Conservation (phyloP, 2,329 filamentous ascomycete species). For the Alternaria brassicicola region DNA sequence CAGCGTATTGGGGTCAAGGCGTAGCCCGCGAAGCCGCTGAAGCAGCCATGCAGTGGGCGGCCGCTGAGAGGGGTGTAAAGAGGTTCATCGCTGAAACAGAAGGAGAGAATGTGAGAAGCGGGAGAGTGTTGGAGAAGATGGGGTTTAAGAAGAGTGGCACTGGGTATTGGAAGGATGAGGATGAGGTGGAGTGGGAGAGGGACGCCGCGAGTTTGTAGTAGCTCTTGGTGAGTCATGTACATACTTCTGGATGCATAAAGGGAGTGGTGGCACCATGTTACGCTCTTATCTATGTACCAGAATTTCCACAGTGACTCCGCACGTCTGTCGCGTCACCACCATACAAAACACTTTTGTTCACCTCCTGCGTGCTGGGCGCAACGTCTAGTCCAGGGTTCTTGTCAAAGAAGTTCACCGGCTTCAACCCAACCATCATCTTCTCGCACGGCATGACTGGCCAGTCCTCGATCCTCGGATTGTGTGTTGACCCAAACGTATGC, state of each 20-base stretch:
- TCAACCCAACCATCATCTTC: slow-evolving; percentile 29
- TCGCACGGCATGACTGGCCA: slow-evolving; percentile 43
- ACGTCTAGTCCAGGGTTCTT: slow-evolving; percentile 36
- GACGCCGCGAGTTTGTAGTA: background rate
- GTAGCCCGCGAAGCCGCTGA: slow-evolving; percentile 23
- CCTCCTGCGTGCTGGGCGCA: slow-evolving; percentile 5
- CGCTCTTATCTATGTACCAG: background rate
- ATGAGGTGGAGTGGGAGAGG: slow-evolving; percentile 25
- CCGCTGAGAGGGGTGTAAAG: slow-evolving; percentile 12
- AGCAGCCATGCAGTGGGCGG: slow-evolving; percentile 26
- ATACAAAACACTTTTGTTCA: slow-evolving; percentile 31
- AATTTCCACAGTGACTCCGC: background rate
- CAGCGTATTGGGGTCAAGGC: slow-evolving; percentile 21
- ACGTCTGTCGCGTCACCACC: background rate
- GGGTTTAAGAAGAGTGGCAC: slow-evolving; percentile 26
- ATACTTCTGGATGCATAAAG: too few species aligned
- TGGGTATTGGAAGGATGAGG: slow-evolving; percentile 23
- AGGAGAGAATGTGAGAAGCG: slow-evolving; percentile 26
- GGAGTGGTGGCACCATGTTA: too few species aligned
- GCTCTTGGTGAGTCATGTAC: background rate
- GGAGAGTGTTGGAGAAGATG: slow-evolving; percentile 34
- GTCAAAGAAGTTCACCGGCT: slow-evolving; percentile 35
- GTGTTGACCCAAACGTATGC: slow-evolving; percentile 39
- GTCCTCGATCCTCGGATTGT: slow-evolving; percentile 39
- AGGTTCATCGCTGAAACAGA: slow-evolving; percentile 34